Evolutionary conservation across 2,329 filamentous ascomycete species (phyloP).

Genomic region (Grosmannia penicillata): DNA sequence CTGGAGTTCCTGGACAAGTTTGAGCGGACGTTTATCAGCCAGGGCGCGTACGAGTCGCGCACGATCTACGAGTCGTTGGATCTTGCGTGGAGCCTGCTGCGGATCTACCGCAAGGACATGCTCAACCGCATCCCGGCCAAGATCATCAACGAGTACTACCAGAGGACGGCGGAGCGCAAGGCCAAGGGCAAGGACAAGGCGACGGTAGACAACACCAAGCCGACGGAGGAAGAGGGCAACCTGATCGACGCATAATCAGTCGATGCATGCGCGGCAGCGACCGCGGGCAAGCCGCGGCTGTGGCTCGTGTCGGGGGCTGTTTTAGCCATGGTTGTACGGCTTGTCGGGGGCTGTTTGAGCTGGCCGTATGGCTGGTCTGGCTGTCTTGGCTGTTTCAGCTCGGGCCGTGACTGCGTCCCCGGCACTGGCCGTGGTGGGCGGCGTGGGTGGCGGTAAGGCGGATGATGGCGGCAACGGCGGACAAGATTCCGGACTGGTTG

Average conservation of each 20-base stretch:
- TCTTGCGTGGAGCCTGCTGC: constrained; percentile 86
- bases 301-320: too few species aligned
- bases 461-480: too few species aligned
- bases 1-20: constrained; percentile 99
- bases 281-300: too few species aligned
- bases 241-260: constrained; percentile 19
- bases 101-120: constrained; percentile 95
- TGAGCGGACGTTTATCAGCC: constrained; percentile 84
- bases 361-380: too few species aligned
- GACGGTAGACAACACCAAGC: constrained; percentile 24
- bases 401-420: too few species aligned
- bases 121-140: constrained; percentile 89
- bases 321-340: too few species aligned
- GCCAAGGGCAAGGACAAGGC: constrained; percentile 48
- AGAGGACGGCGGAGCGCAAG: constrained; percentile 49
- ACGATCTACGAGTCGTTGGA: constrained; percentile 89
- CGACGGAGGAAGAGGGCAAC: constrained; percentile 20
- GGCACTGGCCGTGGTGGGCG: too few species aligned
- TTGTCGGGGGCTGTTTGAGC: too few species aligned
- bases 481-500: too few species aligned
- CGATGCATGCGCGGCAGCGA: too few species aligned
- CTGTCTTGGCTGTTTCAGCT: too few species aligned
- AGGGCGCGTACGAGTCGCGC: constrained; percentile 84
- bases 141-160: constrained; percentile 71
- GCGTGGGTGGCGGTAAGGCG: too few species aligned